These are phyloP conservation scores for Aspergillus taichungensis DNA, from an alignment of 495 filamentous ascomycete genomes.

Conservation along the genomic window DNA sequence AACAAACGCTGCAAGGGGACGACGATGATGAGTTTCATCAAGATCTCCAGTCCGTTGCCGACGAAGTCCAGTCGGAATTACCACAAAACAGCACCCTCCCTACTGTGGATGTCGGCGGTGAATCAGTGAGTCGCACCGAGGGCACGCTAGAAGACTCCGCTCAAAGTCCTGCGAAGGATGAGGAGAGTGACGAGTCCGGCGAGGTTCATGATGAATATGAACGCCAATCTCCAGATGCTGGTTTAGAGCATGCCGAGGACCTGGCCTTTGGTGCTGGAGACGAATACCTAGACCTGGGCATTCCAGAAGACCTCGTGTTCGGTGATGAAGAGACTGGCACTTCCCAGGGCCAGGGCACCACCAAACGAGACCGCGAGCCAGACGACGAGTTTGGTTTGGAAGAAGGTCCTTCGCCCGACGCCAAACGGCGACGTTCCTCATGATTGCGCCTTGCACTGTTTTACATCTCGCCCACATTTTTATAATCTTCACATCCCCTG, in stretches of 20 bases:
- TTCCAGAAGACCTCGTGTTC: constrained; percentile 3
- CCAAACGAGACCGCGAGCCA: constrained; percentile 21
- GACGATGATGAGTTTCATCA: constrained; percentile 9
- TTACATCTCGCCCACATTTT: background rate
- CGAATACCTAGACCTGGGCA: constrained; percentile 17
- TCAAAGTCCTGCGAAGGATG: constrained; percentile 6
- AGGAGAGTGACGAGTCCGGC: constrained; percentile 4
- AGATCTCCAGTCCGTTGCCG: constrained; percentile 10
- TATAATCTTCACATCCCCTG: background rate
- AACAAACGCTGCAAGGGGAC: constrained; percentile 11
- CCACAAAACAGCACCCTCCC: constrained; percentile 6
- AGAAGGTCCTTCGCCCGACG: constrained; percentile 18
- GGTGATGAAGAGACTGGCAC: constrained; percentile 4
- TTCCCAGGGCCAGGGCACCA: constrained; percentile 7
- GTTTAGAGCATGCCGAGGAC: constrained; percentile 36
- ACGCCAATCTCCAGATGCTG: constrained; percentile 8
- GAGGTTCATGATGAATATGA: constrained; percentile 13
- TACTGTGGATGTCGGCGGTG: constrained; percentile 19
- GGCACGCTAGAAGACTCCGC: constrained; percentile 22
- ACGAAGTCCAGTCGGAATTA: constrained; percentile 5
- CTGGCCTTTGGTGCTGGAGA: constrained; percentile 18
- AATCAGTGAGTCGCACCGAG: constrained; percentile 24
- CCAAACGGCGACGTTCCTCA: constrained; percentile 24
- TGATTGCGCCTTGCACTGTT: constrained; percentile 6
- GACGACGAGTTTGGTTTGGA: constrained; percentile 23